A percentile compares a stretch with the other conserved stretches of the same genome.
phyloP scores from a whole-genome alignment of 2,329 filamentous ascomycete species.

The Gnomoniopsis smithogilvyi region DNA sequence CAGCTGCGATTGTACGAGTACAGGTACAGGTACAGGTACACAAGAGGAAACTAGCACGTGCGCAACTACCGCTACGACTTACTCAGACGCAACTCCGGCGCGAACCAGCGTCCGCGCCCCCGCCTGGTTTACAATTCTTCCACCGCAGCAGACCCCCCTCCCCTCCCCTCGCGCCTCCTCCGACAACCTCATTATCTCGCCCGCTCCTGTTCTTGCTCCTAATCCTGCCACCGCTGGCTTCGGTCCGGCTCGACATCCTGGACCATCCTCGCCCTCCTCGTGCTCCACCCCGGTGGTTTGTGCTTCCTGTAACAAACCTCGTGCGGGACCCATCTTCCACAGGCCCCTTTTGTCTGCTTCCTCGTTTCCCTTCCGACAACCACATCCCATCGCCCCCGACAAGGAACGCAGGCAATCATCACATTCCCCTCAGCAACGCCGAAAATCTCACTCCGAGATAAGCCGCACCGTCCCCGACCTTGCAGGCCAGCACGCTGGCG shows the following conservation, averaged over 20 bases:
- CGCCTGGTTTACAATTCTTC: neutral
- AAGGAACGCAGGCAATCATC: neutral
- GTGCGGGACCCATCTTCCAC: neutral
- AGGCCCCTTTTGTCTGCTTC: slow-evolving; percentile 2
- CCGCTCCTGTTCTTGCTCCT: neutral
- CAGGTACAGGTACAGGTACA: neutral
- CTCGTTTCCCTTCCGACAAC: slow-evolving; percentile 2
- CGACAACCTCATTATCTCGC: neutral
- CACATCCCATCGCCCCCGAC: neutral
- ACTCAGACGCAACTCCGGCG: too few species aligned
- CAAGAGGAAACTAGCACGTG: neutral
- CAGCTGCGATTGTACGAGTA: neutral
- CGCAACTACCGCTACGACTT: too few species aligned
- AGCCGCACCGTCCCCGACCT: neutral
- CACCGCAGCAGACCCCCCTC: neutral
- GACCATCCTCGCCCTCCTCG: neutral
- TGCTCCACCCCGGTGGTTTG: slow-evolving; percentile 9
- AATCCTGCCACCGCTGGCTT: neutral
- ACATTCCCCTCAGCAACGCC: neutral
- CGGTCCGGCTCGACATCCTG: neutral
- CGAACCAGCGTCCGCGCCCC: neutral
- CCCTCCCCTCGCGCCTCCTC: neutral
- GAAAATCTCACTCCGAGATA: slow-evolving; percentile 2
- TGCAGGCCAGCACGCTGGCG: neutral
- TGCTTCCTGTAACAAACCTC: neutral